Conservation (phyloP, 441 rosid species). For the Syzygium malaccense region DNA sequence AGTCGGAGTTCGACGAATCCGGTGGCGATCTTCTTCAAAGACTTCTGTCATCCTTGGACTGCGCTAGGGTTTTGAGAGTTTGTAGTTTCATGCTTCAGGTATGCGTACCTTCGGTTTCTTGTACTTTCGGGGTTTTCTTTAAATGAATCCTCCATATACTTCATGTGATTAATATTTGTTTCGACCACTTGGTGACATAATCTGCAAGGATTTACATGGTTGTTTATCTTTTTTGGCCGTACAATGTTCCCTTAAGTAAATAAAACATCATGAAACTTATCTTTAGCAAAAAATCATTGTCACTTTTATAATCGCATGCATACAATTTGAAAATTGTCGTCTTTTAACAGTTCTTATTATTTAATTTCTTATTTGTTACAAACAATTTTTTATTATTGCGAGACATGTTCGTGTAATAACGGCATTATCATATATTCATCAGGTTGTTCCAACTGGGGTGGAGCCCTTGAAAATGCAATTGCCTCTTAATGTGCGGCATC, state of each 20-base stretch:
- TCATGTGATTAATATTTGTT: background rate
- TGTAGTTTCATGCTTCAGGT: constrained; percentile 49
- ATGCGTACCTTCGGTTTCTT: background rate
- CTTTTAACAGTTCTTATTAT: background rate
- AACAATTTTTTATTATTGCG: background rate
- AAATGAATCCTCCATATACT: background rate
- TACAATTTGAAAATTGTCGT: background rate
- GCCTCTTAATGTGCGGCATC: constrained; percentile 17
- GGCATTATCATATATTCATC: background rate
- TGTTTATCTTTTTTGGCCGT: background rate
- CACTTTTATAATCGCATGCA: background rate
- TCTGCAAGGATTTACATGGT: background rate
- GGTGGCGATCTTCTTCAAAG: constrained; percentile 10
- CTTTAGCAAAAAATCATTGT: background rate
- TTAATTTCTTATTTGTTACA: background rate
- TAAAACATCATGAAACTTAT: background rate
- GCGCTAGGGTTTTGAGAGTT: constrained; percentile 22
- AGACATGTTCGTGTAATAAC: background rate
- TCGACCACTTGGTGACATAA: background rate
- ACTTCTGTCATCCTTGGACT: constrained; percentile 13
- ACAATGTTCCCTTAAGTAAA: background rate
- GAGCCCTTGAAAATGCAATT: constrained; percentile 12
- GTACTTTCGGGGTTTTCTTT: background rate
- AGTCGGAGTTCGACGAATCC: constrained; percentile 11
- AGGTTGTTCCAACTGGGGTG: constrained; percentile 29